Percentiles rank a stretch among this genome's conserved stretches.
phyloP scores from a whole-genome alignment of 1,139 yeast species.

The Suhomyces guaymorum region DNA sequence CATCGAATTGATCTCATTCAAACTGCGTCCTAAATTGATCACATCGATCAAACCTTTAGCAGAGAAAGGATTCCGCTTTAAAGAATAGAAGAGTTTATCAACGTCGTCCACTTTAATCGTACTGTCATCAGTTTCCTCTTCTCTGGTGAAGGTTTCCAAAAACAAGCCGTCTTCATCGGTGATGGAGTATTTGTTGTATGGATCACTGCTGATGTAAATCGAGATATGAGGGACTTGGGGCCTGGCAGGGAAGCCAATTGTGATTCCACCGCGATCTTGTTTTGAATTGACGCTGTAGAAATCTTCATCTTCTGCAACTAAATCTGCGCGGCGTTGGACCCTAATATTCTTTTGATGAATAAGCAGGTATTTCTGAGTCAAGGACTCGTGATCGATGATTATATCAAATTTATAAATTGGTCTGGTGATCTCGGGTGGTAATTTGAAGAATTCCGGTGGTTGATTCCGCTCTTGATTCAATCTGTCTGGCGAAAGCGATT shows the following conservation, averaged over 20 bases:
- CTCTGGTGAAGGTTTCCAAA: conserved; percentile 19
- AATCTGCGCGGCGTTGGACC: conserved; percentile 1
- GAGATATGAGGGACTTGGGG: conserved; percentile 42
- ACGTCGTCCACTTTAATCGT: conserved; percentile 4
- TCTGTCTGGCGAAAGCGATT: conserved; percentile 17
- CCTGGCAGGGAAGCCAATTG: conserved; percentile 15
- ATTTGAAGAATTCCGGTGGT: conserved; percentile 47
- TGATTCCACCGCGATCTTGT: conserved; percentile 9
- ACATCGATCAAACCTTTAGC: conserved; percentile 14
- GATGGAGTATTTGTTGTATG: conserved; percentile 33
- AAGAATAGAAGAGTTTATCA: conserved; percentile 8
- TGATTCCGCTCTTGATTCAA: conserved; percentile 18
- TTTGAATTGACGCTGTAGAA: conserved; percentile 18
- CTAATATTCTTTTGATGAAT: conserved; percentile 19
- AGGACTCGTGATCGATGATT: conserved; percentile 43
- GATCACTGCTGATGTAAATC: conserved; percentile 35
- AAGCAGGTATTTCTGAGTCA: conserved; percentile 34
- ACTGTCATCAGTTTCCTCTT: conserved; percentile 12
- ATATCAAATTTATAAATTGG: conserved; percentile 53
- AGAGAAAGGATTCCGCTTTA: conserved; percentile 1
- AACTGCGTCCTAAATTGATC: conserved; percentile 55
- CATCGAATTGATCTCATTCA: conserved; percentile 62
- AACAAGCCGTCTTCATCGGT: conserved; percentile 28
- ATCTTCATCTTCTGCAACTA: conserved; percentile 1
- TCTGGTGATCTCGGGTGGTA: conserved; percentile 49